These are phyloP conservation scores for Clarireedia homoeocarpa DNA, from an alignment of 2,329 filamentous ascomycete species.

Conservation along the genomic window DNA sequence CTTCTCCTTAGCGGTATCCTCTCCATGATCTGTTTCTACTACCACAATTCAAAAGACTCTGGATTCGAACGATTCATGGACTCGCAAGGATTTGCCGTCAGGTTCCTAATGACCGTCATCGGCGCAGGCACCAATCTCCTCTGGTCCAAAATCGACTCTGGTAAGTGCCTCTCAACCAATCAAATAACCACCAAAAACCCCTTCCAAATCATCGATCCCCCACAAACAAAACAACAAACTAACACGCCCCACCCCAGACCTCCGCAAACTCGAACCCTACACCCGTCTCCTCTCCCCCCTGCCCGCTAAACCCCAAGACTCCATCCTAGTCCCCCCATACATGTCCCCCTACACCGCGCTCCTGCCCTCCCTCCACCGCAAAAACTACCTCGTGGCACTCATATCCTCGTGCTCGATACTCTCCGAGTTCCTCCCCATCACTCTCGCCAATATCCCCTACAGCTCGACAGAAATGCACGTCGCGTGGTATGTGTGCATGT, in stretches of 20 bases:
- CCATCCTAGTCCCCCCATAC: constrained; percentile 35
- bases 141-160: constrained; percentile 35
- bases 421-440: not conserved
- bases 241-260: not conserved
- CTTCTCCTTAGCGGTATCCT: not conserved
- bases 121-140: constrained; percentile 35
- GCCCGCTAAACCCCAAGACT: constrained; percentile 30
- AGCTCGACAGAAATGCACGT: not conserved
- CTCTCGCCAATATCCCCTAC: not conserved
- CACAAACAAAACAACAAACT: not conserved
- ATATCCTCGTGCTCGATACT: not conserved
- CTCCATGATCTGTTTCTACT: not conserved
- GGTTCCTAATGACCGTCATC: constrained; percentile 34
- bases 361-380: constrained; percentile 30
- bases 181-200: not conserved
- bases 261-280: constrained; percentile 27
- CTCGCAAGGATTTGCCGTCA: constrained; percentile 34
- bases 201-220: constrained; percentile 17
- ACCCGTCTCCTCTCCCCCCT: constrained; percentile 30
- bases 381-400: constrained; percentile 22
- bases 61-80: constrained; percentile 35
- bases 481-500: not conserved
- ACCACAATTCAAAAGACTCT: constrained; percentile 19
- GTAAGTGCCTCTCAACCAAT: constrained; percentile 21
- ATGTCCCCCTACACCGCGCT: constrained; percentile 41